phyloP scores from a whole-genome alignment of 345 rosid genomes.

The Lenwebbia sp. region DNA sequence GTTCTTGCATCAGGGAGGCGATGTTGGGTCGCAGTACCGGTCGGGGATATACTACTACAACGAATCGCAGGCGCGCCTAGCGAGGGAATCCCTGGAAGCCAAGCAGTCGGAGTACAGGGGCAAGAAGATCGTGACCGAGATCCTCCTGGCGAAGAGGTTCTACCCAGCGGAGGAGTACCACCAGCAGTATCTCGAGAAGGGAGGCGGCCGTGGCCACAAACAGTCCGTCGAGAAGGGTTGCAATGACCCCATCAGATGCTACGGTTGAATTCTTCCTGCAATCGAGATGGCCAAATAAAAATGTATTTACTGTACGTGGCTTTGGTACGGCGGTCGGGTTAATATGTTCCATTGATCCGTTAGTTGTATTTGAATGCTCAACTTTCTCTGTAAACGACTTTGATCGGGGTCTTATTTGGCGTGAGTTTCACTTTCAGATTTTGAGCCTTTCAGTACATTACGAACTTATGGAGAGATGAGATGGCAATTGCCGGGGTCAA shows the following conservation, averaged over 20 bases:
- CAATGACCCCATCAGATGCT: slow-evolving; percentile 71
- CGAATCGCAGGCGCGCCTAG: slow-evolving; percentile 36
- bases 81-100: slow-evolving; percentile 45
- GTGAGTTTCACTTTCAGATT: not conserved
- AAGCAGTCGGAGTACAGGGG: slow-evolving; percentile 44
- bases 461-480: no score
- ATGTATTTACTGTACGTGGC: not conserved
- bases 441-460: not conserved
- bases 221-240: slow-evolving; percentile 68
- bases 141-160: slow-evolving; percentile 64
- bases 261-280: slow-evolving; percentile 26
- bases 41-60: slow-evolving; percentile 83
- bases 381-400: not conserved
- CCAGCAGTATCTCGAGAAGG: slow-evolving; percentile 80
- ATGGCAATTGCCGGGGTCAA: no score
- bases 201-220: slow-evolving; percentile 40
- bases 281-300: not conserved
- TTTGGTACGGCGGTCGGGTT: not conserved
- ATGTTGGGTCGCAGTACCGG: slow-evolving; percentile 75
- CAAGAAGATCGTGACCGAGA: slow-evolving; percentile 55
- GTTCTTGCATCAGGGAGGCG: slow-evolving; percentile 38
- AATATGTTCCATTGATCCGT: not conserved
- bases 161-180: slow-evolving; percentile 73
- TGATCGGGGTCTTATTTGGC: not conserved
- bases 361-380: not conserved